A percentile compares a stretch with the other conserved stretches of the same genome.
Evolutionary conservation across 441 rosid species (phyloP).

Genomic region (Adansonia madagascariensis): DNA sequence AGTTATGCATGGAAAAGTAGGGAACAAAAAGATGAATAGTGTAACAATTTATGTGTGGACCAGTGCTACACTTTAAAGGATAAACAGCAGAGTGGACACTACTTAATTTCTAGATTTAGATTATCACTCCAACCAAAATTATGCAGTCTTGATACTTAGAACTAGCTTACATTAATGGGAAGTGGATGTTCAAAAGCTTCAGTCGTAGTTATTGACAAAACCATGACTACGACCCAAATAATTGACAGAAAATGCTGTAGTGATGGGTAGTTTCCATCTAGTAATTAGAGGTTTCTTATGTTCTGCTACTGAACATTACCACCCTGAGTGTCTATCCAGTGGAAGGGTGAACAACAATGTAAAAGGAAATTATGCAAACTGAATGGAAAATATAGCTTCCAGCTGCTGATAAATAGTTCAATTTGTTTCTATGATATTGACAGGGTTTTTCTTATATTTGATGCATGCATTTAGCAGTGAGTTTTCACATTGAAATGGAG

Average conservation of each 20-base stretch:
- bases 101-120: not conserved
- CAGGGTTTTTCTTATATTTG: not conserved
- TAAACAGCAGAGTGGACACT: not conserved
- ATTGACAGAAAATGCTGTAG: not conserved
- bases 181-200: slow-evolving; percentile 12
- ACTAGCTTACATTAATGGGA: not conserved
- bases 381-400: not conserved
- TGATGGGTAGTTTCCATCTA: not conserved
- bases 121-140: slow-evolving; percentile 7
- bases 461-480: not conserved
- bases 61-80: not conserved
- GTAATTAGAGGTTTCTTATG: not conserved
- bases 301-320: not conserved
- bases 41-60: no score
- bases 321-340: not conserved
- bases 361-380: not conserved
- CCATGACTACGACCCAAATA: not conserved
- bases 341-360: not conserved
- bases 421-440: not conserved
- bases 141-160: not conserved
- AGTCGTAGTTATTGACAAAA: not conserved
- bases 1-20: not conserved
- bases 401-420: not conserved
- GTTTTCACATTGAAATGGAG: not conserved
- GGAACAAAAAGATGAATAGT: not conserved